Evolutionary conservation across 73 alveolate species (phyloP).

Genomic region (Paramecium octaurelia): DNA sequence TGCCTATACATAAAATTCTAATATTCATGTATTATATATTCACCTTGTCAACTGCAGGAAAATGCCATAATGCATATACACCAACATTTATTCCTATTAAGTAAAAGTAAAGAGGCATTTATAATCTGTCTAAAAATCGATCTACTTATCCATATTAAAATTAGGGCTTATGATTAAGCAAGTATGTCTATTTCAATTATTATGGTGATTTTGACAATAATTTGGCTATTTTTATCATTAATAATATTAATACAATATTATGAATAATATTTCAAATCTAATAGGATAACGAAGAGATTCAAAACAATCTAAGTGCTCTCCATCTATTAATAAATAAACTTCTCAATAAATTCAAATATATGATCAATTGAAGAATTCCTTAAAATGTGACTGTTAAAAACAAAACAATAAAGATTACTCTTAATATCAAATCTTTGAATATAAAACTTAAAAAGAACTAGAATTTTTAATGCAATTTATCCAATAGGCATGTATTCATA

Average conservation of each 20-base stretch:
- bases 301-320: not conserved
- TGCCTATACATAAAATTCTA: not conserved
- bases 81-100: slow-evolving; percentile 36
- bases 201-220: not conserved
- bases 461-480: not conserved
- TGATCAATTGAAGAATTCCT: not conserved
- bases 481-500: not conserved
- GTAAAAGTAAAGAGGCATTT: slow-evolving; percentile 4
- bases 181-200: not conserved
- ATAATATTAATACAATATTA: not conserved
- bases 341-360: not conserved
- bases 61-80: slow-evolving; percentile 44
- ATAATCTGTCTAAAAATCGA: not conserved
- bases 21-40: not conserved
- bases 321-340: not conserved
- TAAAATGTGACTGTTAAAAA: not conserved
- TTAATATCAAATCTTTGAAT: not conserved
- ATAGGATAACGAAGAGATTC: not conserved
- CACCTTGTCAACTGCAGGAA: slow-evolving; percentile 18
- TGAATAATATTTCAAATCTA: not conserved
- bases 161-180: not conserved
- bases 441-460: not conserved
- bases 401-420: not conserved
- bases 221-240: slow-evolving; percentile 16
- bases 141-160: not conserved